Evolutionary conservation across 257 asterid species (phyloP), one percentile per base, ranked within the genome.

Genomic region (Parsonsia alboflavescens): DNA sequence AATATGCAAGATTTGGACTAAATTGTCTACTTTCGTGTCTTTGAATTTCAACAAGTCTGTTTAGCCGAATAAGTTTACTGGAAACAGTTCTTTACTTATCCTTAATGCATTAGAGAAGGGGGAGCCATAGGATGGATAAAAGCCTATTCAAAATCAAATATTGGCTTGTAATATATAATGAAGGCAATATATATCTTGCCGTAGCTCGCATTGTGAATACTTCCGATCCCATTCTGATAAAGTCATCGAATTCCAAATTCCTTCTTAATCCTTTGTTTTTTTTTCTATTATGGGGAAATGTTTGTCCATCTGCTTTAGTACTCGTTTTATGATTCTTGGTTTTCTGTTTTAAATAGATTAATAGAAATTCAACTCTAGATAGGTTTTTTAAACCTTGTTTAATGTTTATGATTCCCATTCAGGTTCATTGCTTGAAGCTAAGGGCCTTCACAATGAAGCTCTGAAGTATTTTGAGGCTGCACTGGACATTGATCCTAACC

Each of bases 401-500:
- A 48, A 57, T 36, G 42, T 52, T 79, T 74, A 33, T 33, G 39
- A 33, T 84, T 66, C 73, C 61, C 21, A 4, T 81, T 12, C 42
- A 93, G 98, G 98, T 73, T 77, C 87, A 68, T 77, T 91, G 48
- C 80, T 78, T 71, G 89, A 89, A 83, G 92, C 91, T 15, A 85
- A 81, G 79, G 93, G 93, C 62, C 79, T 72, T 71, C 81, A 75
- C 52, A 86, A 82, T 70, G 97, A 93, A 79, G 98, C 96, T 68
- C 82, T 93, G 49, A 85, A 77, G 82, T 85, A 71, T 24, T 93
- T 82, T 2, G 86, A 91, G 80, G 85, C 82, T 78, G 96, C 98
- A 67, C 82, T 93, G 30, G 92, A 89, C 76, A 86, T 88, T 3
- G 94, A 93, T 61, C 96, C 96, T 1, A 81, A 82, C 76, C 97